Evolutionary conservation across 441 rosid genomes (phyloP).

Genomic region (Erysimum pusillum): DNA sequence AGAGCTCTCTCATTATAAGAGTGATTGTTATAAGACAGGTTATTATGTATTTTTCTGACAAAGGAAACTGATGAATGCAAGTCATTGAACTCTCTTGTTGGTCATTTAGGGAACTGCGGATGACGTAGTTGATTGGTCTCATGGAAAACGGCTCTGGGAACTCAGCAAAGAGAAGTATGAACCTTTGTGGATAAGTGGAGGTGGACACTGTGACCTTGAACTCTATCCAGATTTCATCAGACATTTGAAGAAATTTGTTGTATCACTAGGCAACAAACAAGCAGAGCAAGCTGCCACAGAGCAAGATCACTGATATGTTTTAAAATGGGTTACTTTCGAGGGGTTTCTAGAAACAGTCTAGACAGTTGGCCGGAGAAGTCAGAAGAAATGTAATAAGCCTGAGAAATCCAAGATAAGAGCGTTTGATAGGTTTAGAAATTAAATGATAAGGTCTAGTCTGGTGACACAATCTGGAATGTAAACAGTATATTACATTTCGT

Average conservation of each 20-base stretch:
- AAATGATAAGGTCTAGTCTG: conserved; percentile 64
- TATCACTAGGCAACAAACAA: conserved; percentile 54
- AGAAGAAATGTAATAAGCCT: conserved; percentile 62
- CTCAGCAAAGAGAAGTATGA: conserved; percentile 86
- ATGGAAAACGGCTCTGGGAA: conserved; percentile 89
- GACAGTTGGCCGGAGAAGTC: conserved; percentile 74
- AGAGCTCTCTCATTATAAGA: too few relatives aligned
- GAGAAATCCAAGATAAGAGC: conserved; percentile 79
- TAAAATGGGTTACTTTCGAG: conserved; percentile 67
- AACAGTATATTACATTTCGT: not conserved
- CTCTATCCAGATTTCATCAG: conserved; percentile 85
- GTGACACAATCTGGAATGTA: conserved; percentile 51
- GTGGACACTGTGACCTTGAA: conserved; percentile 93
- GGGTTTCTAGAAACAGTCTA: conserved; percentile 78
- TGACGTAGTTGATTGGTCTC: conserved; percentile 90
- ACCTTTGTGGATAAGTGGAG: conserved; percentile 89
- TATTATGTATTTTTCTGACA: not conserved
- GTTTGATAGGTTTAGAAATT: conserved; percentile 65
- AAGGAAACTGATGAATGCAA: not conserved
- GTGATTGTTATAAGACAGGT: not conserved
- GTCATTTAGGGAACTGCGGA: conserved; percentile 83
- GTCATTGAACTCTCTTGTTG: conserved; percentile 32
- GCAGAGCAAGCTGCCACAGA: conserved; percentile 57
- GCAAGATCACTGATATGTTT: conserved; percentile 60
- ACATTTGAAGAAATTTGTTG: conserved; percentile 81